Percentiles rank a stretch among this genome's conserved stretches.
Conservation (phyloP, 768 basidiomycete genomes). For the Xerocomellus chrysenteron region DNA sequence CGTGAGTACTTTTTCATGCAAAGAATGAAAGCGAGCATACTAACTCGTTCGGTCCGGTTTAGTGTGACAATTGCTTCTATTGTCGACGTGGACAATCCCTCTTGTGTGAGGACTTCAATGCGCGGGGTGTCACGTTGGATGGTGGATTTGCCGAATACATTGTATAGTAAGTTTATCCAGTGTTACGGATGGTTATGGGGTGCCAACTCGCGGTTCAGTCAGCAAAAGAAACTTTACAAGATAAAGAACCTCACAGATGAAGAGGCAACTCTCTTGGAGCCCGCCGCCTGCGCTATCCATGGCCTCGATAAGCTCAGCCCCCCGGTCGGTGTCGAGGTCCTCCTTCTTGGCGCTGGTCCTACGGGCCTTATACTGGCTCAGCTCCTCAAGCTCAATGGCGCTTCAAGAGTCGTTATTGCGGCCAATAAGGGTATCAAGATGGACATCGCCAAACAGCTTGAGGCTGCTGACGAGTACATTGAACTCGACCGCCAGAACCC, state of each 20-base stretch:
- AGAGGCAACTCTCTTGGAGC: constrained; percentile 85
- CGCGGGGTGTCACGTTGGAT: constrained; percentile 74
- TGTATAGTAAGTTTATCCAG: constrained; percentile 56
- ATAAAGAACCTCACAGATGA: constrained; percentile 85
- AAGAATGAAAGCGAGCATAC: background rate
- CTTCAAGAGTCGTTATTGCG: constrained; percentile 75
- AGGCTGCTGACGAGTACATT: constrained; percentile 82
- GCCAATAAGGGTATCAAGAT: constrained; percentile 92
- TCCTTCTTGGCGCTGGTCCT: constrained; percentile 87
- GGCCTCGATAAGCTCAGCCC: constrained; percentile 86
- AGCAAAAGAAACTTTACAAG: constrained; percentile 79
- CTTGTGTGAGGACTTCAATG: constrained; percentile 82
- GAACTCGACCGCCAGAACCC: constrained; percentile 79
- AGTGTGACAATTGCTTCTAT: constrained; percentile 87
- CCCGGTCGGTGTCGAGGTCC: constrained; percentile 79
- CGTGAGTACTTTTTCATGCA: constrained; percentile 38
- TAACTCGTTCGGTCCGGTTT: constrained; percentile 1
- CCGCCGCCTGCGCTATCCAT: constrained; percentile 89
- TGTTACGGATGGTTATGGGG: background rate
- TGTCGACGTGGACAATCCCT: constrained; percentile 82
- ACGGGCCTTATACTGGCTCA: constrained; percentile 91
- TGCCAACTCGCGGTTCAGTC: constrained; percentile 34
- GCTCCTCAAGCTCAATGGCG: constrained; percentile 84
- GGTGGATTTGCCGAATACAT: constrained; percentile 93
- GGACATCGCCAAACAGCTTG: constrained; percentile 76